Evolutionary conservation across 75 land plant genomes (phyloP), one percentile per base, ranked within the genome.

Genomic region (Pseudotsuga menziesii): DNA sequence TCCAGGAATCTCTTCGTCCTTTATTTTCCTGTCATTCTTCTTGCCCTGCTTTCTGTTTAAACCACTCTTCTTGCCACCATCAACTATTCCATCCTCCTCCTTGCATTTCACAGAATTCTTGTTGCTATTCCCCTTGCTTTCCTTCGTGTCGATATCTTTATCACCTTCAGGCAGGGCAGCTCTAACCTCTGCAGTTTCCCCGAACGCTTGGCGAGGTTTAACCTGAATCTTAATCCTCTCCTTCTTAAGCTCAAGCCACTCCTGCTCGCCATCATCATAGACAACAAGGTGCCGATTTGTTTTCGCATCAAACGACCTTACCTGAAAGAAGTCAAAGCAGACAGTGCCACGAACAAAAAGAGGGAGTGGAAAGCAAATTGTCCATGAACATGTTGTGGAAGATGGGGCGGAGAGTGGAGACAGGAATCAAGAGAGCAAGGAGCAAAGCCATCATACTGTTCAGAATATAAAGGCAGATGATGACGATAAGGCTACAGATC

Each of bases 231-330:
- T 84, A 71, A 85, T 80, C 58, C 35, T 75, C 81, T 85, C 88
- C 23, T 80, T 63, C 25, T 75, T 77, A 48, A 85, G 73, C 20
- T 71, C 57, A 17, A 85, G 75, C 88, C 88, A 80, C 57, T 85
- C 88, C 77, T 84, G 82, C 12, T 85, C 86, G 4, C 56, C 41
- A 57, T 85, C 87, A 57, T 85, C 82, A 62, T 85, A 85, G 32
- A 79, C 55, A 48, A 85, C 76, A 75, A 77, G 74, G 75, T 85
- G 87, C 41, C 41, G 59, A 39, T 74, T 79, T 27, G 61, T 75
- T 32, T 62, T 69, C 16, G 57, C 62, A 25, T 80, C 77, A 57
- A 75, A 85, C 2, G 76, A 76, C 44, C 72, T 76, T 52, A 85
- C 73, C 32, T 66, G 61, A 39, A 69, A 69, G 72, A 69, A 39